Percentiles rank a stretch among this genome's conserved stretches.
phyloP scores from a whole-genome alignment of 305 asterid species.

The Plantago coronopus region DNA sequence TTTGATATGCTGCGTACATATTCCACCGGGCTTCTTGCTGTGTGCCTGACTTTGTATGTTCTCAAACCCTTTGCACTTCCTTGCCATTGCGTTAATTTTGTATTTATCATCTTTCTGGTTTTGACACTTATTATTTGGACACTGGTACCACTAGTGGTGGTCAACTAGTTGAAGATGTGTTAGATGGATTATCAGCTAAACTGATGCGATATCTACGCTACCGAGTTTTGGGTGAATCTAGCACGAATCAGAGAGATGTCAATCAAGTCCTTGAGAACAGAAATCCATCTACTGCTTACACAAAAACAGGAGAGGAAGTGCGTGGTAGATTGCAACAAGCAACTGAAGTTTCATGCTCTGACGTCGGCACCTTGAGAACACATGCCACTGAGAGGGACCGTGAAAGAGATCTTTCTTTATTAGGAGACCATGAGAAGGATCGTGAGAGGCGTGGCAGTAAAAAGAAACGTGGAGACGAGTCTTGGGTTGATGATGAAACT shows the following conservation, averaged over 20 bases:
- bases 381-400: slow-evolving; percentile 34
- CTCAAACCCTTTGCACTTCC: slow-evolving; percentile 13
- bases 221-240: slow-evolving; percentile 72
- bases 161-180: slow-evolving; percentile 92
- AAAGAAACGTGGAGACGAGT: slow-evolving; percentile 51
- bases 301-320: slow-evolving; percentile 69
- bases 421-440: slow-evolving; percentile 50
- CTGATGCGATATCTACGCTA: slow-evolving; percentile 82
- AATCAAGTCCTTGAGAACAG: slow-evolving; percentile 49
- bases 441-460: slow-evolving; percentile 40
- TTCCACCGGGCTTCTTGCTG: slow-evolving; percentile 90
- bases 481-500: slow-evolving; percentile 62
- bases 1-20: slow-evolving; percentile 83
- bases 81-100: slow-evolving; percentile 8
- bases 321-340: slow-evolving; percentile 57
- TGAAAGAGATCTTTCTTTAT: slow-evolving; percentile 38
- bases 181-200: slow-evolving; percentile 86
- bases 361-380: slow-evolving; percentile 35
- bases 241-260: slow-evolving; percentile 59
- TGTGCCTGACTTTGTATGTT: slow-evolving; percentile 69
- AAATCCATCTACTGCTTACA: slow-evolving; percentile 35
- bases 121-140: slow-evolving; percentile 19
- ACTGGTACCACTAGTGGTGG: slow-evolving; percentile 57
- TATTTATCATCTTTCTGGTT: slow-evolving; percentile 15
- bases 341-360: slow-evolving; percentile 56